These are phyloP conservation scores for Diutina ranongensis DNA, from an alignment of 1,139 yeast species.

Conservation along the genomic window DNA sequence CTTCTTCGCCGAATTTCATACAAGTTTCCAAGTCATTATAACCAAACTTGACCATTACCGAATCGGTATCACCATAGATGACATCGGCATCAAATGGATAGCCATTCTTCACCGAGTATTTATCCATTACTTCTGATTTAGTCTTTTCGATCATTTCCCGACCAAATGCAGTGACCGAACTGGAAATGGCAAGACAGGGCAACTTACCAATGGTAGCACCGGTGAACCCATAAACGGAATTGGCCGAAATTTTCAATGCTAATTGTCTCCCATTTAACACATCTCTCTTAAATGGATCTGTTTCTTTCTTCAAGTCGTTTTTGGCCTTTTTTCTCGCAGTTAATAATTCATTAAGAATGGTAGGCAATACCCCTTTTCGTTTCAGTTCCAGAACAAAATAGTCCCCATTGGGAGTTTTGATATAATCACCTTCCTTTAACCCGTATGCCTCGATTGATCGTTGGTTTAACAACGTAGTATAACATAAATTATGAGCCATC, in stretches of 20 bases:
- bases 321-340: conserved; percentile 91
- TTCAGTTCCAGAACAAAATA: conserved; percentile 64
- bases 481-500: conserved; percentile 99
- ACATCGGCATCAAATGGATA: conserved; percentile 76
- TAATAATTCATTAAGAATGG: conserved; percentile 78
- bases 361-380: conserved; percentile 83
- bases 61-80: conserved; percentile 97
- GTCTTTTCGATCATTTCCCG: conserved; percentile 94
- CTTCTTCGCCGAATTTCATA: conserved; percentile 89
- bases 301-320: conserved; percentile 79
- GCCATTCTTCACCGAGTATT: conserved; percentile 72
- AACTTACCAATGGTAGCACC: conserved; percentile 97
- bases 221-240: conserved; percentile 96
- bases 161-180: conserved; percentile 92
- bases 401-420: conserved; percentile 85
- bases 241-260: conserved; percentile 93
- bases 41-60: conserved; percentile 98
- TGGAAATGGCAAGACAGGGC: conserved; percentile 93
- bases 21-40: conserved; percentile 69
- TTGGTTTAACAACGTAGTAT: conserved; percentile 72
- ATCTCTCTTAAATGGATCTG: conserved; percentile 86
- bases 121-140: conserved; percentile 71
- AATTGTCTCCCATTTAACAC: conserved; percentile 95
- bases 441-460: conserved; percentile 56
- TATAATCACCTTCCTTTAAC: conserved; percentile 67